Evolutionary conservation across 1,139 yeast genomes (phyloP).

Genomic region (Protomyces macrosporus): DNA sequence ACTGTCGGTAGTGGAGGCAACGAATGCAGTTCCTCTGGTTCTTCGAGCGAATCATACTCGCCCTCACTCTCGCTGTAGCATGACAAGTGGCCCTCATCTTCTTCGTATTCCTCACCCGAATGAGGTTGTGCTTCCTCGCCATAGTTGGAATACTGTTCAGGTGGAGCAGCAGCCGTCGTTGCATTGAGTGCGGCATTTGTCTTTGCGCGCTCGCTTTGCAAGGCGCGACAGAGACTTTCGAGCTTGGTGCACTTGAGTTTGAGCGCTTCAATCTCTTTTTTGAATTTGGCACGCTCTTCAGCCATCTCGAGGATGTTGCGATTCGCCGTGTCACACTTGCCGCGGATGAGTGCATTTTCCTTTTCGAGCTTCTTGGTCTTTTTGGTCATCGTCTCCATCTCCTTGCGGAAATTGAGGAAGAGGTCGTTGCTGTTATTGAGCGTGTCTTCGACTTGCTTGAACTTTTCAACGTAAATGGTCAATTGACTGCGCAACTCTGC

Average conservation of each 20-base stretch:
- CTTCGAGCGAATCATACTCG: conserved; percentile 5
- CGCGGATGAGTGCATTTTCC: conserved; percentile 30
- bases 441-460: conserved; percentile 33
- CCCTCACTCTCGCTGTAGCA: conserved; percentile 15
- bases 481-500: conserved; percentile 31
- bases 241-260: conserved; percentile 30
- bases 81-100: conserved; percentile 8
- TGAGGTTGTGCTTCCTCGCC: neutral
- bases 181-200: neutral
- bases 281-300: conserved; percentile 31
- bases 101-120: neutral
- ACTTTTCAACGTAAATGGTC: conserved; percentile 33
- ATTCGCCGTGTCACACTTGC: conserved; percentile 30
- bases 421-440: conserved; percentile 32
- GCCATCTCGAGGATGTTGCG: conserved; percentile 32
- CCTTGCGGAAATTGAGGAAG: conserved; percentile 32
- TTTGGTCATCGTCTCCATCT: conserved; percentile 34
- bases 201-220: conserved; percentile 30
- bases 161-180: neutral
- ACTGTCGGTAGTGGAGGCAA: conserved; percentile 8
- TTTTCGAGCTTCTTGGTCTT: conserved; percentile 32
- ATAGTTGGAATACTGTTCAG: neutral
- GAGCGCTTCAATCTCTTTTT: conserved; percentile 29
- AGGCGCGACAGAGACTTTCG: conserved; percentile 31
- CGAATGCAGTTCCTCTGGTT: neutral